Conservation (phyloP, 768 basidiomycete genomes). For the Cyclocybe cylindracea region DNA sequence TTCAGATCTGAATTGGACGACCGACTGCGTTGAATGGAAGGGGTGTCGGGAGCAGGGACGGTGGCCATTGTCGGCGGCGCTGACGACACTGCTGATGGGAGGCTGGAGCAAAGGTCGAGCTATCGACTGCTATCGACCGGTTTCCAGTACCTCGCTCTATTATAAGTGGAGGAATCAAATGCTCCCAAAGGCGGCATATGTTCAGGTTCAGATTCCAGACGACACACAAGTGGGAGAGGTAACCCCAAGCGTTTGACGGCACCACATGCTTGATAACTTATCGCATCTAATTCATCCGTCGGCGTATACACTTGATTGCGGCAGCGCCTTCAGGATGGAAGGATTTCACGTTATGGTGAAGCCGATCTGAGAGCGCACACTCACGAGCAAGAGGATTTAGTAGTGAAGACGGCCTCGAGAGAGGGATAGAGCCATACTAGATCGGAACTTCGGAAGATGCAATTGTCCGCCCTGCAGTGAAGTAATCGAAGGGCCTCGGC, state of each 20-base stretch:
- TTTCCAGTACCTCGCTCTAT: not conserved
- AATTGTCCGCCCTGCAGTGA: too few species aligned
- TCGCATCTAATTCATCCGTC: not conserved
- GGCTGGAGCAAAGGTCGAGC: not conserved
- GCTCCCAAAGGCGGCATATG: not conserved
- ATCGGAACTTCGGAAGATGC: too few species aligned
- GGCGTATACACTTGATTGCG: not conserved
- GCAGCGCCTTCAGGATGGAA: too few species aligned
- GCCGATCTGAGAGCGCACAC: too few species aligned
- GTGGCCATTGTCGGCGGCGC: constrained; percentile 3
- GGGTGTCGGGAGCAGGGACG: constrained; percentile 1
- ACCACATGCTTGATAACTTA: constrained; percentile 1
- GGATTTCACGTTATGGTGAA: too few species aligned
- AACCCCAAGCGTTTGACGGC: not conserved
- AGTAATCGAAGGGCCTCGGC: too few species aligned
- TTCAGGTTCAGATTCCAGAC: not conserved
- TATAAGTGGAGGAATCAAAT: not conserved
- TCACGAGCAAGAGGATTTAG: too few species aligned
- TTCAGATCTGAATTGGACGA: constrained; percentile 4
- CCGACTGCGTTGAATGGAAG: constrained; percentile 2
- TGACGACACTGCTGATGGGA: too few species aligned
- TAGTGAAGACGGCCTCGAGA: too few species aligned
- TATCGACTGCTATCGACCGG: not conserved
- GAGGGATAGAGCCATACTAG: too few species aligned
- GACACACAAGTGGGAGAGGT: too few species aligned